Evolutionary conservation across 2,329 filamentous ascomycete genomes (phyloP), one percentile per base, ranked within the genome.

Genomic region (Pyrenochaeta sp.): DNA sequence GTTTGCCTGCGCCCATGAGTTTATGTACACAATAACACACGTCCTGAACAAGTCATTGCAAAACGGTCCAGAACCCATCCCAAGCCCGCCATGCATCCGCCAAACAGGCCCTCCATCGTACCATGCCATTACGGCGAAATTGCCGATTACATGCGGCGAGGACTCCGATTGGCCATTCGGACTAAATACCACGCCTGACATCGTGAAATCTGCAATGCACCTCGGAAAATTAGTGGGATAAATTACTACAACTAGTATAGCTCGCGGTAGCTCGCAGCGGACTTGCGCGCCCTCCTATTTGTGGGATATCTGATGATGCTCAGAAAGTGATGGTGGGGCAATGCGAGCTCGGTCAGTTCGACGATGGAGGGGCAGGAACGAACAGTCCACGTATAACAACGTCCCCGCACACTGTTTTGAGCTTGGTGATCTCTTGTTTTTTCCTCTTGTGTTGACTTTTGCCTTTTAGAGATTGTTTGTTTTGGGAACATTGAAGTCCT

Each of bases 171-270:
- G 40, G 10, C 40, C 22, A 10, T 5, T 27, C 10, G 19, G 15
- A 39, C 55, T 63, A 56, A 66, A 65, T 59, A 66, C 62, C 64
- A 66, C 55, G 50, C 46, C 56, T 48, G 52, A 46, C 59, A 66
- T 66, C 62, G 62, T 66, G 64, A 63, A 56, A 55, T 47, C 54
- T 40, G 54, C 19, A 19, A 19, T 19, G 19, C 27, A 45, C 54
- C 55, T 25, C 54, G 54, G 52, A 54, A 51, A 53, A 48, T 46
- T 56, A 43, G 34, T 54, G 57, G 58, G 58, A 37, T 61, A 30
- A 34, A 24, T 43, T 61, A 39, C 58, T 49, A 6, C n/a, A 55
- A 50, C 10, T 22, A 32, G 58, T 44, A 52, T 61, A 43, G 58
- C 30, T 25, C 45, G 37, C 19, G 19, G 5, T 12, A 43, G 22